Base-by-base conservation (phyloP, 2,329 filamentous ascomycete genomes). In the Ophiostoma australiae region DNA sequence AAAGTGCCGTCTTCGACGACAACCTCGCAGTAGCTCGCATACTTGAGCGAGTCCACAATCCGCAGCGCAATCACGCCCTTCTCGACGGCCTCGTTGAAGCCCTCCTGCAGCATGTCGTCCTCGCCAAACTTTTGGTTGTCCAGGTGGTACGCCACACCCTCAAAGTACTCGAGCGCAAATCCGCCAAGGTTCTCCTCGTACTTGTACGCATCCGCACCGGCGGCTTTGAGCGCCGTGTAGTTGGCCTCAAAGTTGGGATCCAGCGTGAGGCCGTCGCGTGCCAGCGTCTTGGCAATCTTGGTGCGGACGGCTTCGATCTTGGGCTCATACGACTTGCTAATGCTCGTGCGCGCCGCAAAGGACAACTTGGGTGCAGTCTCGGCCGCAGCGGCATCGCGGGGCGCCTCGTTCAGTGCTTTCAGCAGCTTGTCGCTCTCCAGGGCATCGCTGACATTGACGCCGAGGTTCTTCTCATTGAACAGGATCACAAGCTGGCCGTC, bases 401-500 rank as follows among this genome's bases (percentile, higher is more conserved):
- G 77, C 5, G 83, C 84, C 0, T 77, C 76, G 75, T 86, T 84
- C 72, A 87, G 78, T 2, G 84, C 83, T 37, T 79, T 77, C 41
- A 78, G 74, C 35, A 87, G 78, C 10, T 80, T 78, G 52, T 77
- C 72, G 11, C 75, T 76, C 10, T 80, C 75, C 23, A 81, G 73
- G 70, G 81, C 80, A 65, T 82, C 73, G 75, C 77, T 74, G 72
- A 81, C 79, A 78, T 87, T 87, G 74, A 75, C 77, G 66, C 82
- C 85, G 0, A 87, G 79, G 68, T 77, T 74, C 4, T 76, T 74
- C 35, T 80, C 77, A 20, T 77, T 74, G 77, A 86, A 87, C 58
- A 86, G 75, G n/a, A 87, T 79, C 71, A 80, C 78, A 8, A 87
- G 81, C 72, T 80, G 78, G 66, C 84, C 83, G 4, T 83, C 80